A percentile compares a stretch with the other conserved stretches of the same genome.
Evolutionary conservation across 2,329 filamentous ascomycete genomes (phyloP).

Genomic region (Neofusicoccum cordaticola): DNA sequence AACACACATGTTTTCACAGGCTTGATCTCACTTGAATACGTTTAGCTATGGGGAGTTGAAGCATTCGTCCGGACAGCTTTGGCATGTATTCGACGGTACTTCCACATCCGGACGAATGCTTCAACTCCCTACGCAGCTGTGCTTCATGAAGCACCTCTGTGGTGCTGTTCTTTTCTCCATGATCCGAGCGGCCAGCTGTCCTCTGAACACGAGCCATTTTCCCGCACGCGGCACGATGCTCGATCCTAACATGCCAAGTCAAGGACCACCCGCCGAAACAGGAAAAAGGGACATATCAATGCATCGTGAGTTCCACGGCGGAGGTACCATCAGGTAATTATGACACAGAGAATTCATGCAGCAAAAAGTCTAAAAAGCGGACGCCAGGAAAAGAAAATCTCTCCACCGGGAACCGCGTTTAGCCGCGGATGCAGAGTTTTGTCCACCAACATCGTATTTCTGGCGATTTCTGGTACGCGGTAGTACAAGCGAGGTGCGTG

Average conservation of each 20-base stretch:
- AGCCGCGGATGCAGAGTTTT: not conserved
- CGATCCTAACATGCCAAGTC: not conserved
- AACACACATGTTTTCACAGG: too few species aligned
- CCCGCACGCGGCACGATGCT: not conserved
- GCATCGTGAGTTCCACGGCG: not conserved
- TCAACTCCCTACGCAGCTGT: not conserved
- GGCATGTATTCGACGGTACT: too few species aligned
- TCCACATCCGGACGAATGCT: not conserved
- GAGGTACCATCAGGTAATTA: not conserved
- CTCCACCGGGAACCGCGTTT: not conserved
- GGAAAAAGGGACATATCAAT: not conserved
- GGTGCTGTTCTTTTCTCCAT: too few species aligned
- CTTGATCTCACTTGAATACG: too few species aligned
- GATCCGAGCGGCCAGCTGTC: not conserved
- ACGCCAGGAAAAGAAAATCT: not conserved
- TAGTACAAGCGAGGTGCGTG: not conserved
- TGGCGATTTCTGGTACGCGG: not conserved
- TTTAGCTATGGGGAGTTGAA: too few species aligned
- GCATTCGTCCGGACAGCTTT: too few species aligned
- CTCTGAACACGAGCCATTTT: not conserved
- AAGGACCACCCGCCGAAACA: not conserved
- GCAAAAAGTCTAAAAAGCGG: not conserved
- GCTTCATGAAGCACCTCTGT: too few species aligned
- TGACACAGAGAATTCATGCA: not conserved
- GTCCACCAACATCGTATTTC: not conserved